Evolutionary conservation across 2,329 filamentous ascomycete species (phyloP), one percentile per base, ranked within the genome.

Genomic region (Penicillium sp.): DNA sequence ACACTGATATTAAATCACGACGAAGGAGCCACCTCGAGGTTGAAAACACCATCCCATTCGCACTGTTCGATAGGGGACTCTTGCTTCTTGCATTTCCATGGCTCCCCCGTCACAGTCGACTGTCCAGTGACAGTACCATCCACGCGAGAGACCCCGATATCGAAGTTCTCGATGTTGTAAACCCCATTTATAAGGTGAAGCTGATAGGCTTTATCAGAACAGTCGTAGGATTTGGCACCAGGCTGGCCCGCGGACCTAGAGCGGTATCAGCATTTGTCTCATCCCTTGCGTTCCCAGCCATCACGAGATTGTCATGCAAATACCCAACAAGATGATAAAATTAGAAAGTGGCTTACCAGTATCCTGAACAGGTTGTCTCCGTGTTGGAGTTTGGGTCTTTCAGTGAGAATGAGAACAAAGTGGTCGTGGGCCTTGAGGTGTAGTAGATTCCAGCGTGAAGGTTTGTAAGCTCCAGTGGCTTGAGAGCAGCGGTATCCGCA

Each of bases 81-180:
- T 7, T 50, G 34, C 16, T 54, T 55, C 16, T 50, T 38, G 18
- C 58, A 62, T 40, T 54, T 39, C 58, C 59, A 62, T 8, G 45
- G 39, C 13, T 22, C 49, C 2, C 58, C 58, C 18, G 5, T 48
- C 7, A 59, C 45, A 13, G 22, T 36, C 10, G 47, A 41, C 9
- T 47, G 43, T 8, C 58, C 56, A 32, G 36, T 40, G 13, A 45
- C 38, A 21, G 55, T 54, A 10, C 54, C 55, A 44, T 59, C 52
- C 2, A 47, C 4, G n/a, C 58, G 53, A 31, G 51, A 52, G 22
- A 62, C 51, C 14, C 48, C 43, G 1, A 62, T 24, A 13, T 51
- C 44, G 32, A 62, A 50, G 7, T 60, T 42, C n/a, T 60, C 57
- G n/a, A 62, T 50, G 18, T 56, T 53, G n/a, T 53, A 56, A 27